Evolutionary conservation across 306 rosid genomes (phyloP).

Genomic region (Luffa aegyptiaca): DNA sequence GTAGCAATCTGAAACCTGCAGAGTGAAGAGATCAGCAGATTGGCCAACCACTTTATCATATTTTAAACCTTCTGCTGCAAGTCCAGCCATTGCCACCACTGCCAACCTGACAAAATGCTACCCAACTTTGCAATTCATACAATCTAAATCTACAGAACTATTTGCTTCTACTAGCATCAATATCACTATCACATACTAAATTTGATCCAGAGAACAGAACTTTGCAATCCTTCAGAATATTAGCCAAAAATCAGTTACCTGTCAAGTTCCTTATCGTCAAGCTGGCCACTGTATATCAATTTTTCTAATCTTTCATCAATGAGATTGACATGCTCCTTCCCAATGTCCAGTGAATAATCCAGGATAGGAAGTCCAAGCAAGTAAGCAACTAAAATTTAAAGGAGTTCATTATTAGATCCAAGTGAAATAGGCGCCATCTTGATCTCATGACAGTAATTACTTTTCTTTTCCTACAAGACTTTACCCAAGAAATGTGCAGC

Average conservation of each 20-base stretch:
- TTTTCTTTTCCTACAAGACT: not conserved
- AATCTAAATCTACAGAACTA: not conserved
- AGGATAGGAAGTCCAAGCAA: conserved; percentile 81
- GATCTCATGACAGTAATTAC: not conserved
- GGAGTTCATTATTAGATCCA: not conserved
- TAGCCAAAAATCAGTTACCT: conserved; percentile 20
- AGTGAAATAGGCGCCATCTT: not conserved
- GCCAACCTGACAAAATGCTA: conserved; percentile 50
- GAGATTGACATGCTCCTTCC: conserved; percentile 95
- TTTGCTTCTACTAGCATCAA: not conserved
- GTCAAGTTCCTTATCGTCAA: conserved; percentile 81
- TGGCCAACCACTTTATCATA: conserved; percentile 90
- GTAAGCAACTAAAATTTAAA: conserved; percentile 44
- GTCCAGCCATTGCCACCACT: conserved; percentile 88
- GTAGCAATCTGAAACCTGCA: conserved; percentile 28
- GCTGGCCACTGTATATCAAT: conserved; percentile 77
- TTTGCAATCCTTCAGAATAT: not conserved
- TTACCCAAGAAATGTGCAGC: conserved; percentile 91
- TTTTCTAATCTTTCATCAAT: conserved; percentile 74
- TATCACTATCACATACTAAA: not conserved
- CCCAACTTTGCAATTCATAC: not conserved
- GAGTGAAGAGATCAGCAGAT: conserved; percentile 68
- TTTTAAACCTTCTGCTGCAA: conserved; percentile 81
- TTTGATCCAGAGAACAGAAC: not conserved
- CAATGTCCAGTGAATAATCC: conserved; percentile 81